Evolutionary conservation across 768 basidiomycete species (phyloP).

Genomic region (Termitomyces sp.): DNA sequence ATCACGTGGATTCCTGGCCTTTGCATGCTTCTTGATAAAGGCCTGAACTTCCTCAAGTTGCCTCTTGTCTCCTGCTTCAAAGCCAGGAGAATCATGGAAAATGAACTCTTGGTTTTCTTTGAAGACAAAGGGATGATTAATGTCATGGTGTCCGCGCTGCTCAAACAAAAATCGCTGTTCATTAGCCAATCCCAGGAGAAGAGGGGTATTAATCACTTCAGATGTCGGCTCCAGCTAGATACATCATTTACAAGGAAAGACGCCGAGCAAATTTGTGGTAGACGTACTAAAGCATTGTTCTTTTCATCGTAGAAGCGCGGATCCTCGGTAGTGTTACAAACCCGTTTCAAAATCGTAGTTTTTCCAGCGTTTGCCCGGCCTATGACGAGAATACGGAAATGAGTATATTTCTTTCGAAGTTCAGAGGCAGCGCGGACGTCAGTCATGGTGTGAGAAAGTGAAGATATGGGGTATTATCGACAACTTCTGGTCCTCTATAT

Average conservation of each 20-base stretch:
- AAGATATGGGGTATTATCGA: no score
- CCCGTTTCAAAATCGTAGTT: background rate
- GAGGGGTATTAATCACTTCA: background rate
- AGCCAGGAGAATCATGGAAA: background rate
- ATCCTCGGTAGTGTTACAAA: background rate
- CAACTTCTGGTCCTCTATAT: no score
- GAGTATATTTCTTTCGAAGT: background rate
- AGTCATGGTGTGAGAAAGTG: background rate
- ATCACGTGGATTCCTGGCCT: background rate
- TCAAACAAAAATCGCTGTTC: background rate
- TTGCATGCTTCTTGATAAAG: background rate
- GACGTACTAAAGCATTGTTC: background rate
- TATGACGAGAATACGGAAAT: conserved; percentile 4
- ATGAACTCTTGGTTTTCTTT: background rate
- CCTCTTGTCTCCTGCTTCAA: background rate
- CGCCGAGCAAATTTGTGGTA: background rate
- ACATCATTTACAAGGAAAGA: background rate
- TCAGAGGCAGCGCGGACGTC: background rate
- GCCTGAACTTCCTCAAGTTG: background rate
- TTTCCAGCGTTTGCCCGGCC: conserved; percentile 3
- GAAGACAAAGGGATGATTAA: background rate
- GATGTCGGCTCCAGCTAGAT: background rate
- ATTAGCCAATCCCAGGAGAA: background rate
- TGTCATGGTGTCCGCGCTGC: background rate
- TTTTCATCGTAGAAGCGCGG: background rate